These are phyloP conservation scores for Verruconis gallopava DNA, from an alignment of 2,329 filamentous ascomycete genomes.

Conservation along the genomic window DNA sequence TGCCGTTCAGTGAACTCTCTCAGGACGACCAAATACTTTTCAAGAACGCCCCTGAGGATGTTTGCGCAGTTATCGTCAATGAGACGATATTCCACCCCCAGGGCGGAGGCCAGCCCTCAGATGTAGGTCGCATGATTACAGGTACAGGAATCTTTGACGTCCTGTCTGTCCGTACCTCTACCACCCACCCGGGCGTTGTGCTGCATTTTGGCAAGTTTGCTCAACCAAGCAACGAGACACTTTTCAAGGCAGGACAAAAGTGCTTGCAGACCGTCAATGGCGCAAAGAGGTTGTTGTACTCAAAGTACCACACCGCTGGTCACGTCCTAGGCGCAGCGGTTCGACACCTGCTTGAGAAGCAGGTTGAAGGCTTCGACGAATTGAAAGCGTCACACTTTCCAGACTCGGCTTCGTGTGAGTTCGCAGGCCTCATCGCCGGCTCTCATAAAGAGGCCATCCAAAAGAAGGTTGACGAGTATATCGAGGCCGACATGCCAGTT, in stretches of 20 bases:
- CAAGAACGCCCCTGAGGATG: constrained; percentile 39
- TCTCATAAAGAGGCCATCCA: constrained; percentile 41
- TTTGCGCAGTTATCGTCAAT: constrained; percentile 47
- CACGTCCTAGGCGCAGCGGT: constrained; percentile 59
- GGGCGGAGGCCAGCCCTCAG: constrained; percentile 61
- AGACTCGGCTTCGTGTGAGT: constrained; percentile 53
- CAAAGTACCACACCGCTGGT: constrained; percentile 59
- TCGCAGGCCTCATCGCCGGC: constrained; percentile 52
- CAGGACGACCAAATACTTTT: constrained; percentile 42
- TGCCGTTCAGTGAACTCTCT: constrained; percentile 37
- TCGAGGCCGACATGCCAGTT: constrained; percentile 27
- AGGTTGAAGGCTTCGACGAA: constrained; percentile 46
- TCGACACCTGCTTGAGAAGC: constrained; percentile 38
- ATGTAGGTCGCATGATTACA: constrained; percentile 44
- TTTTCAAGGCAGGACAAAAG: constrained; percentile 30
- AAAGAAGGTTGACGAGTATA: constrained; percentile 43
- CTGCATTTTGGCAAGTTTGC: constrained; percentile 52
- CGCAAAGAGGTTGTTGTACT: constrained; percentile 49
- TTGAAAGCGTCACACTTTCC: constrained; percentile 62
- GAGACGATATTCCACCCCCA: constrained; percentile 65
- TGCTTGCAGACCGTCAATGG: constrained; percentile 47
- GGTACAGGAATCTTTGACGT: constrained; percentile 35
- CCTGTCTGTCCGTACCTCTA: constrained; percentile 42
- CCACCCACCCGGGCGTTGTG: constrained; percentile 39
- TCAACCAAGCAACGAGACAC: constrained; percentile 7